Evolutionary conservation across 1,139 yeast species (phyloP), one percentile per base, ranked within the genome.

Genomic region (Blastobotrys malaysiensis): DNA sequence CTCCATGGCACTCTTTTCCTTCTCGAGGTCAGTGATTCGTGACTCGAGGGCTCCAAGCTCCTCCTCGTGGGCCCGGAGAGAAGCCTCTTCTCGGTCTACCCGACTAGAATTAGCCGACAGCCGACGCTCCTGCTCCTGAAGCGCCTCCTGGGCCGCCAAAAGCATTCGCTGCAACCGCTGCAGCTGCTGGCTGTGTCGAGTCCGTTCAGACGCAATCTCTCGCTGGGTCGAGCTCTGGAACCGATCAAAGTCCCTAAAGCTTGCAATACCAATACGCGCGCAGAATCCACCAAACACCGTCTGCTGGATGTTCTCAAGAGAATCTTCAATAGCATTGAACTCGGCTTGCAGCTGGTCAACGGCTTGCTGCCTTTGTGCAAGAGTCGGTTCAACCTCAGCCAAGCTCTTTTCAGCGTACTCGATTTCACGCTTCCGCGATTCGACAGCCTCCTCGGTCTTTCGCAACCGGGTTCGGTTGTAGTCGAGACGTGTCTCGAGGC

Each of bases 191-290:
- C 48, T 49, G 21, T 52, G 52, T 6, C 54, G 49, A 2, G 31
- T 27, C 4, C 54, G 49, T 45, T 52, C 54, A n/a, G 39, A 45
- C 5, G 54, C 31, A n/a, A 52, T 43, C 16, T 20, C 45, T 45
- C 49, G 52, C 45, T 52, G 54, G 9, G 51, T 51, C 56, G 82
- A 74, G 9, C 93, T 91, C 56, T 86, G 88, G 14, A 61, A 60
- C 5, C 58, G 52, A 45, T 88, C 96, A 65, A 85, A 88, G 48
- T 84, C 89, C 52, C 77, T 75, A 48, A 88, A 81, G 59, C 76
- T 72, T 6, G 63, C 62, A 62, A 87, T 81, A 0, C 81, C 81
- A 56, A 83, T 72, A 53, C 71, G 74, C 1, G 66, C 56, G 57
- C 90, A 84, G 63, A 89, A 86, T 0, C 68, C 76, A 1, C 70